phyloP scores from a whole-genome alignment of 306 rosid genomes.

The Heteromeles arbutifolia region DNA sequence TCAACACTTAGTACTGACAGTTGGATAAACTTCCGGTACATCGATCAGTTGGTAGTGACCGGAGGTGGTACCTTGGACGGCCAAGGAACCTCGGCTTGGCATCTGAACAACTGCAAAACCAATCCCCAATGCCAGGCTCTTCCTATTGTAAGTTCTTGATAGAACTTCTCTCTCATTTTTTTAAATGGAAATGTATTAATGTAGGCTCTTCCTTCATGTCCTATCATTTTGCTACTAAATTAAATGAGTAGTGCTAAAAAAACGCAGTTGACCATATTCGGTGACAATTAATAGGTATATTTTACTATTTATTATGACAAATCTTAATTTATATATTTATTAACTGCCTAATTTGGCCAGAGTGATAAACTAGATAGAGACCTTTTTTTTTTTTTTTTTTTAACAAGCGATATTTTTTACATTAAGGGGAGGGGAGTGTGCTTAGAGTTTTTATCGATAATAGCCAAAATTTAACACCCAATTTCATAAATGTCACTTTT shows the following conservation, averaged over 20 bases:
- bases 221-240: background rate
- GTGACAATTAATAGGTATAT: background rate
- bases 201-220: background rate
- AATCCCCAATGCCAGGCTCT: slow-evolving; percentile 27
- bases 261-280: background rate
- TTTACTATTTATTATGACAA: no score
- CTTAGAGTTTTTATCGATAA: no score
- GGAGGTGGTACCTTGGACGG: slow-evolving; percentile 61
- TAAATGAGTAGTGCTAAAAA: background rate
- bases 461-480: no score
- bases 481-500: no score
- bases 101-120: slow-evolving; percentile 18
- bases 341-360: no score
- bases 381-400: no score
- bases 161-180: background rate
- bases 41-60: slow-evolving; percentile 21
- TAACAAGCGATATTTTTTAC: no score
- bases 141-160: slow-evolving; percentile 28
- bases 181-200: background rate
- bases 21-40: slow-evolving; percentile 51
- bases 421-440: no score
- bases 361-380: no score
- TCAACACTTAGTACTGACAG: background rate
- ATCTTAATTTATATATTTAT: no score
- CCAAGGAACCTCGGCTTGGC: slow-evolving; percentile 52